These are phyloP conservation scores for Terana coerulea DNA, from an alignment of 768 basidiomycete species.

Conservation along the genomic window DNA sequence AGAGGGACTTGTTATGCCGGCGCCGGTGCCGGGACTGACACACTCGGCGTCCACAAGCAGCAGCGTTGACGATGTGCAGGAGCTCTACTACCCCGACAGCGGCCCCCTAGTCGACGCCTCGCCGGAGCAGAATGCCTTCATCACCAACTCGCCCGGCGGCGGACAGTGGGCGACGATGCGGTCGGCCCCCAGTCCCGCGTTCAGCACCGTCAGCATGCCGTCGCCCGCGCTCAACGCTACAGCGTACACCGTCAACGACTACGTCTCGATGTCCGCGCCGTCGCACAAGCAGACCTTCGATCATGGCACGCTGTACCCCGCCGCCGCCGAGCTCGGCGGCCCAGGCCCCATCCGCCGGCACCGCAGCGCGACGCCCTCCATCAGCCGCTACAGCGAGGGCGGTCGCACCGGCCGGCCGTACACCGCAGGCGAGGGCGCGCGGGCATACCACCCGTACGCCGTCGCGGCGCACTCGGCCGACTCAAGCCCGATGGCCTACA, in stretches of 20 bases:
- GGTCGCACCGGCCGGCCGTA: conserved; percentile 46
- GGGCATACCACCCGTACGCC: conserved; percentile 34
- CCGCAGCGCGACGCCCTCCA: conserved; percentile 73
- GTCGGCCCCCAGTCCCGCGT: conserved; percentile 33
- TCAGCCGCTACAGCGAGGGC: conserved; percentile 45
- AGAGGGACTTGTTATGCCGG: conserved; percentile 46
- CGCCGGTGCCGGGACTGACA: conserved; percentile 1
- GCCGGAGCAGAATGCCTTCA: conserved; percentile 15
- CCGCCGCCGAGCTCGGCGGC: conserved; percentile 39
- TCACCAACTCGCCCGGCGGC: conserved; percentile 23
- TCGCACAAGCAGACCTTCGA: conserved; percentile 69
- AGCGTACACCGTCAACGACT: conserved; percentile 32
- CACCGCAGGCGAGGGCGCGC: conserved; percentile 34
- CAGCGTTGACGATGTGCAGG: conserved; percentile 14
- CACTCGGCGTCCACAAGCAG: neutral
- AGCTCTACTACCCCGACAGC: conserved; percentile 20
- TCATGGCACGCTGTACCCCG: conserved; percentile 47
- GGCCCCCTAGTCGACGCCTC: conserved; percentile 15
- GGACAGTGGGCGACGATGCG: conserved; percentile 37
- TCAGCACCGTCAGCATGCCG: conserved; percentile 35
- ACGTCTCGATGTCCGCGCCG: conserved; percentile 59
- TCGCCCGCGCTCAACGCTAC: conserved; percentile 35
- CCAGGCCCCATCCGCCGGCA: conserved; percentile 67
- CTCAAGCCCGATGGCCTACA: conserved; percentile 43
- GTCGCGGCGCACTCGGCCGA: conserved; percentile 27